Base-by-base conservation (phyloP, 495 filamentous ascomycete genomes). In the Tetracladium setigerum region DNA sequence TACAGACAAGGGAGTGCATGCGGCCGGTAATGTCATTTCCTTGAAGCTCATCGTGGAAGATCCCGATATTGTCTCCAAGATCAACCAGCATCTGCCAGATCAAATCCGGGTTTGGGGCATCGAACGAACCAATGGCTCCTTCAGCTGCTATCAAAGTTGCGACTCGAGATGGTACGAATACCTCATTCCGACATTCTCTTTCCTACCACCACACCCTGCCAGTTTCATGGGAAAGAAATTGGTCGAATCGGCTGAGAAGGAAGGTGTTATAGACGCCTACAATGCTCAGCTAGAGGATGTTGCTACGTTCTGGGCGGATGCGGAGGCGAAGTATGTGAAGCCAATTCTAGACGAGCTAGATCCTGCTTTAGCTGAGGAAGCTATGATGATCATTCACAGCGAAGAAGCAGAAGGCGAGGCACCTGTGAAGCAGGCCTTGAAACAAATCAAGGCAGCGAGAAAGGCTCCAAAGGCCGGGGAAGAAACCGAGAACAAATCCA, bases 1-100 rank as follows among this genome's bases (percentile, higher is more conserved):
- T 32, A 98, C 92, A 4, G 92, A 98, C 67, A 97, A 96, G 70
- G 94, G 94, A 45, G 92, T 98, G 2, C 94, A 97, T 62, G 92
- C 92, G 1, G 94, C 92, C 2, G 92, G 94, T 9, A 98, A 98
- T 63, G 81, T 97, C 41, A 84, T 98, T 31, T 95, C 89, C 5
- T 69, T 98, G 48, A 98, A 98, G 66, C 72, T 98, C 46, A 97
- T 98, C 56, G 79, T 95, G 32, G 90, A 96, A 62, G 94, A 97
- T 53, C 70, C 78, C 2, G 81, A 94, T 53, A 78, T 95, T 40
- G 81, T 96, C 19, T 64, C 86, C 40, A 95, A 86, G 65, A 95
- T 98, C 72, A 98, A 98, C 62, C 72, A 79, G 18, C 64, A 87
- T 39, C 76, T 98, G 19, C 83, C 83, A 16, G 70, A 83, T 1